These are phyloP conservation scores for Colletotrichum sp. DNA, from an alignment of 2,329 filamentous ascomycete species.

Conservation along the genomic window DNA sequence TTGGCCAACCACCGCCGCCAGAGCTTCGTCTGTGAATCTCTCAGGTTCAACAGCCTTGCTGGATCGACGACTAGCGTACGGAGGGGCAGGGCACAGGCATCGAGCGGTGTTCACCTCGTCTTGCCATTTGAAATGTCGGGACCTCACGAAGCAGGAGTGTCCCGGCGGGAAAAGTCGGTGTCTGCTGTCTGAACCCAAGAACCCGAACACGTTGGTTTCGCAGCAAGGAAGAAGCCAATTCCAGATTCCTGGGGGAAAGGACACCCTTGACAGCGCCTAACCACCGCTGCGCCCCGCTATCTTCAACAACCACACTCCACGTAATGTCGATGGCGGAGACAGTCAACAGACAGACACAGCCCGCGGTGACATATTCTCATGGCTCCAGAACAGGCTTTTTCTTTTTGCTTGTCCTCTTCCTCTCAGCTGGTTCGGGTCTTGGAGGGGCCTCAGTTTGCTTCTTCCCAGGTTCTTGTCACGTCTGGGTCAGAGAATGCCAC, in stretches of 20 bases:
- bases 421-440: not conserved
- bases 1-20: not conserved
- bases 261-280: not conserved
- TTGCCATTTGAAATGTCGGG: not conserved
- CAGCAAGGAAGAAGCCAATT: slow-evolving; percentile 12
- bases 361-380: not conserved
- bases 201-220: slow-evolving; percentile 9
- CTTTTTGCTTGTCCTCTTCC: not conserved
- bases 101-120: not conserved
- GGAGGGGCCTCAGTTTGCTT: not conserved
- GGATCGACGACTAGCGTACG: slow-evolving; percentile 10
- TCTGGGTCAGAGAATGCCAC: not conserved
- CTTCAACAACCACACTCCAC: not conserved
- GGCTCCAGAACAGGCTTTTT: not conserved
- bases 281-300: not conserved
- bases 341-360: not conserved
- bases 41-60: not conserved
- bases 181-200: not conserved
- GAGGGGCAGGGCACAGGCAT: not conserved
- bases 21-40: not conserved
- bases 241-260: not conserved
- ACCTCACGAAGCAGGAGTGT: slow-evolving; percentile 2
- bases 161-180: slow-evolving; percentile 15
- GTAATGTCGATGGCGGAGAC: not conserved
- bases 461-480: not conserved